Evolutionary conservation across 169 alveolate genomes (phyloP).

Genomic region (Neospora caninum): DNA sequence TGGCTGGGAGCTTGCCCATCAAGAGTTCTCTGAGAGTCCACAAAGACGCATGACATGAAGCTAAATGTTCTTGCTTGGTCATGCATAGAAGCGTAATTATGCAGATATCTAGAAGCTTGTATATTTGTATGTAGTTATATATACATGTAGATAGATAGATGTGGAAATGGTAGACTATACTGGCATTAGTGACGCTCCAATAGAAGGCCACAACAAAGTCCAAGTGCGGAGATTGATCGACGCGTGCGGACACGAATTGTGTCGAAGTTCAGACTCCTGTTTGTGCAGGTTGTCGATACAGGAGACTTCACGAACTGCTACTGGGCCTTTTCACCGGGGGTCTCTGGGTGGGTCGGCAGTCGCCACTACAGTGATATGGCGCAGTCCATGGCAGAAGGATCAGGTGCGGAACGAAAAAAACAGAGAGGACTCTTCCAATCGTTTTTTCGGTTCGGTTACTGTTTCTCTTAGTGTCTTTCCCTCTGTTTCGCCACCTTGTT

Average conservation of each 20-base stretch:
- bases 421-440: neutral
- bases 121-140: neutral
- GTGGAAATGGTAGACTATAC: too few relatives aligned
- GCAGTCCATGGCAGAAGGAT: slow-evolving; percentile 43
- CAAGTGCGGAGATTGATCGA: too few relatives aligned
- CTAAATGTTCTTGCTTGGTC: too few relatives aligned
- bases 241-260: too few relatives aligned
- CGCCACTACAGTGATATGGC: slow-evolving; percentile 62
- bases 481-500: neutral
- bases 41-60: too few relatives aligned
- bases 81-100: too few relatives aligned
- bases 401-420: slow-evolving; percentile 29
- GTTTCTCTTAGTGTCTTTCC: too few relatives aligned
- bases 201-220: too few relatives aligned
- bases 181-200: too few relatives aligned
- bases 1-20: too few relatives aligned
- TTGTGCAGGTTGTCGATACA: slow-evolving; percentile 63
- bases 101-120: neutral
- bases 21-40: too few relatives aligned
- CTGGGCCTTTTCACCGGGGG: slow-evolving; percentile 70
- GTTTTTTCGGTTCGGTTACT: too few relatives aligned
- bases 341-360: slow-evolving; percentile 71
- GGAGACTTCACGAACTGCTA: slow-evolving; percentile 51
- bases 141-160: neutral
- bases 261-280: neutral